These are phyloP conservation scores for Candida boleticola DNA, from an alignment of 805 yeast species.

Conservation along the genomic window DNA sequence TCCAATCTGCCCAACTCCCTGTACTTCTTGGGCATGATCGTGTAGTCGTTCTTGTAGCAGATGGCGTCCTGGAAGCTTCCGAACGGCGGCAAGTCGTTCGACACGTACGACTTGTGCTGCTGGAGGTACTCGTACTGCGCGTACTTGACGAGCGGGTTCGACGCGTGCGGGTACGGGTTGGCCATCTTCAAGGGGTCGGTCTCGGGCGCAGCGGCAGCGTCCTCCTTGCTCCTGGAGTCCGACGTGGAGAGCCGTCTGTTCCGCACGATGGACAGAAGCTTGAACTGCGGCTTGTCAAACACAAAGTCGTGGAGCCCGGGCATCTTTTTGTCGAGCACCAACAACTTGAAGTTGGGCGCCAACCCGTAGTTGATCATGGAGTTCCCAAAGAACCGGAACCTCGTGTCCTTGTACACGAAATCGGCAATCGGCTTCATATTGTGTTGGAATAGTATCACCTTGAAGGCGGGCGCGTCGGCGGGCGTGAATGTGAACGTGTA, in stretches of 20 bases:
- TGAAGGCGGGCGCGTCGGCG: slow-evolving; percentile 15
- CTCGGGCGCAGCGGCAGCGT: slow-evolving; percentile 5
- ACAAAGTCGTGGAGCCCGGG: slow-evolving; percentile 36
- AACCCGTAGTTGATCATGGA: slow-evolving; percentile 28
- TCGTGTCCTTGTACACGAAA: slow-evolving; percentile 32
- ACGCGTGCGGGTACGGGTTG: slow-evolving; percentile 33
- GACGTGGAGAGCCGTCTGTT: slow-evolving; percentile 4
- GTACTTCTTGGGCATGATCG: slow-evolving; percentile 34
- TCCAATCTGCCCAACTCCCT: slow-evolving; percentile 34
- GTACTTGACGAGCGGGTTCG: slow-evolving; percentile 18
- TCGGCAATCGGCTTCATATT: slow-evolving; percentile 38
- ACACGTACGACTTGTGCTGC: slow-evolving; percentile 14
- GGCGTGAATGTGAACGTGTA: slow-evolving; percentile 27
- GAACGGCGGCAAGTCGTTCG: slow-evolving; percentile 39
- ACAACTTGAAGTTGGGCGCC: slow-evolving; percentile 33
- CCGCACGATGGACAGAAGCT: slow-evolving; percentile 18
- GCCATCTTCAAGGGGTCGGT: slow-evolving; percentile 12
- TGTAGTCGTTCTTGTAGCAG: slow-evolving; percentile 16
- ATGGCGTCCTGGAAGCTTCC: slow-evolving; percentile 31
- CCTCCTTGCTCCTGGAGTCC: background rate
- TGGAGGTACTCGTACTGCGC: slow-evolving; percentile 2
- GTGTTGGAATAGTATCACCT: slow-evolving; percentile 32
- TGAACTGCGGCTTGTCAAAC: slow-evolving; percentile 27
- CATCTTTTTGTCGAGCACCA: slow-evolving; percentile 31
- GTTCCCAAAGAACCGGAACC: slow-evolving; percentile 39